Evolutionary conservation across 345 rosid species (phyloP), one percentile per base, ranked within the genome.

Genomic region (Zanthoxylum bungeanum): DNA sequence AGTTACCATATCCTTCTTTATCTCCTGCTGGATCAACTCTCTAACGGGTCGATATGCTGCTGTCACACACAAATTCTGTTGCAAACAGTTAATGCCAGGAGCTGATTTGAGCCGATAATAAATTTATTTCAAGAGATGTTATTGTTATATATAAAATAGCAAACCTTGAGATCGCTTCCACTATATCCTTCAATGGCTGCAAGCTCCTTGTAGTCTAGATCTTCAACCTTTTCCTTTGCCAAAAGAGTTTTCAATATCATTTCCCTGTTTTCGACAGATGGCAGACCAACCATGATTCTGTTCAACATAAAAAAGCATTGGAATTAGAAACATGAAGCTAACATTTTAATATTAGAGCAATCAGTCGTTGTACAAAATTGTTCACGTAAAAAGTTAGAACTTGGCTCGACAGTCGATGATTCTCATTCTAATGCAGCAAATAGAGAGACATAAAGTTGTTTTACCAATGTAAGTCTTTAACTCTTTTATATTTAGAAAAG

Each of bases 101-200:
- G 62, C 31, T 76, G 10, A 40, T 71, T 24, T 53, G 36, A 66
- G 33, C 42, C 9, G 8, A 22, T 51, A 21, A 71, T 44, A 44
- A 47, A 76, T 7, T 30, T 27, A 21, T 4, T 12, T 25, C 28
- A 55, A 67, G 27, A 36, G 31, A 22, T 37, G 65, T 64, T 42
- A 44, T 19, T 4, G 7, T 14, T 72, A 14, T 21, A 67, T 60
- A 9, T 57, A 70, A 62, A 76, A 70, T 25, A 66, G 69, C 74
- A 72, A 82, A 92, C 99, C 98, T 93, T 96, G 65, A 96, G 98
- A 81, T 96, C 99, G 82, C 99, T 93, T 76, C 98, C 98, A 62
- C 83, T 89, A 61, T 85, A 96, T 64, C 99, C 99, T 83, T 93
- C 99, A 40, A 91, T 86, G 59, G 83, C 60, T 61, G 90, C 98